Evolutionary conservation across 306 rosid species (phyloP).

Genomic region (Quercus rubra): DNA sequence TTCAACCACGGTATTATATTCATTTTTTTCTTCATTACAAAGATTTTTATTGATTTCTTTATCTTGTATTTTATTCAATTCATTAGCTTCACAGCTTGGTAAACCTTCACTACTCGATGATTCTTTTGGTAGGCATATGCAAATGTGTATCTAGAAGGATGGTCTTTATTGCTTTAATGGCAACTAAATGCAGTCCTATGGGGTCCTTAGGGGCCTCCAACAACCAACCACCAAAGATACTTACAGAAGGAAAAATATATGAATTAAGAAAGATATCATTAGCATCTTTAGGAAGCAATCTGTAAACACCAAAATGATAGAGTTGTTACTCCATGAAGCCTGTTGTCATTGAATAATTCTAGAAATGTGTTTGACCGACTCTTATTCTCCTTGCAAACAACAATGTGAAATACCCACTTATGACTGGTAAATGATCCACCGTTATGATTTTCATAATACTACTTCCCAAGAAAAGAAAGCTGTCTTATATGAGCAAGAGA

Average conservation of each 20-base stretch:
- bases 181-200: background rate
- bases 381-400: background rate
- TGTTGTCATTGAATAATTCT: background rate
- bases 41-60: background rate
- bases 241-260: no score
- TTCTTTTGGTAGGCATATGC: background rate
- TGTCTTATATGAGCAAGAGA: background rate
- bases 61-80: background rate
- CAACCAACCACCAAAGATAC: background rate
- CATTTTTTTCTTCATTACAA: background rate
- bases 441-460: background rate
- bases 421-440: background rate
- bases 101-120: background rate
- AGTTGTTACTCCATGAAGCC: background rate
- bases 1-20: constrained; percentile 67
- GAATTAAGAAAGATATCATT: background rate
- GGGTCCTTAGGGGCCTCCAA: background rate
- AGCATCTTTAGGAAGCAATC: background rate
- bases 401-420: background rate
- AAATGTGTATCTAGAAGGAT: background rate
- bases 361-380: background rate
- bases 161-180: no score
- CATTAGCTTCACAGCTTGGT: background rate
- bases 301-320: background rate
- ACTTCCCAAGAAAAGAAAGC: background rate